Conservation (phyloP, 768 basidiomycete genomes). For the Auricularia auricula-judae region DNA sequence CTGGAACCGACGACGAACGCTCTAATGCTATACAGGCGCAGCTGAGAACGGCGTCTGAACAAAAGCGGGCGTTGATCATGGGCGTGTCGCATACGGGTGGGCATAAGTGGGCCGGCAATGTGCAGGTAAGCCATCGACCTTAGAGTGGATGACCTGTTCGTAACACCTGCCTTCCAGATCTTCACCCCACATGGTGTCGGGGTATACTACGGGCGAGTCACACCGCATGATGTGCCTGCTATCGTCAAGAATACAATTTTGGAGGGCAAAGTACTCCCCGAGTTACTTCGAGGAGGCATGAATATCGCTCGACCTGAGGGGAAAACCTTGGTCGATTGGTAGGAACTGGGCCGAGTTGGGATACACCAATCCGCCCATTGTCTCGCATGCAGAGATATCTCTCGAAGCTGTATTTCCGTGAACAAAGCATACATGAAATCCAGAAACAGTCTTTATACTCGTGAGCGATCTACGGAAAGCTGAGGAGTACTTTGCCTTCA, state of each 20-base stretch:
- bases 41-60: constrained; percentile 32
- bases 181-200: constrained; percentile 77
- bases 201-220: constrained; percentile 91
- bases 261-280: constrained; percentile 71
- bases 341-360: background rate
- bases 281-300: constrained; percentile 76
- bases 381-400: background rate
- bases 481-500: no score
- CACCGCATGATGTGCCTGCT: constrained; percentile 76
- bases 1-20: constrained; percentile 39
- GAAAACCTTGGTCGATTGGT: constrained; percentile 65
- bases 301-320: constrained; percentile 37
- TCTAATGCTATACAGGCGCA: constrained; percentile 41
- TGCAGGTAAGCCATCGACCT: constrained; percentile 49
- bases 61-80: constrained; percentile 71
- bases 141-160: background rate
- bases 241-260: constrained; percentile 84
- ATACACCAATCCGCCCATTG: no score
- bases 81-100: constrained; percentile 87
- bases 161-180: constrained; percentile 37
- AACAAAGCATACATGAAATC: background rate
- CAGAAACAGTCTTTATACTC: background rate
- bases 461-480: no score
- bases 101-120: constrained; percentile 87
- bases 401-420: background rate